Evolutionary conservation across 345 rosid species (phyloP).

Genomic region (Arabidopsis suecica): DNA sequence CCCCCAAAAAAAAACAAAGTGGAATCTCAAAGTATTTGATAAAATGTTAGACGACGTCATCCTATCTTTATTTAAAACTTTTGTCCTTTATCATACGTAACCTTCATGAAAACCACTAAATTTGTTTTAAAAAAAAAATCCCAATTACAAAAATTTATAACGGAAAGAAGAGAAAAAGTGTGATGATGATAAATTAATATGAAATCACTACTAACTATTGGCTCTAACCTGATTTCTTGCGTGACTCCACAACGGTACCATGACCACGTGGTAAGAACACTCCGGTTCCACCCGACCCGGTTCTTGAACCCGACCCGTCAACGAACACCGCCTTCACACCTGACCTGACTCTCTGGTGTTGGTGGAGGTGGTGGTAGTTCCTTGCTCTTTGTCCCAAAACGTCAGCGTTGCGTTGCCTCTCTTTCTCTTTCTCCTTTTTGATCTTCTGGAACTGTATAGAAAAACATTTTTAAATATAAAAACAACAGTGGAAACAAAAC

Average conservation of each 20-base stretch:
- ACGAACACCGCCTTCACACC: conserved; percentile 73
- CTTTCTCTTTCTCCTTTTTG: conserved; percentile 56
- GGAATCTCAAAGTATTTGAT: conserved; percentile 34
- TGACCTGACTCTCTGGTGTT: conserved; percentile 44
- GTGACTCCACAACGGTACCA: conserved; percentile 52
- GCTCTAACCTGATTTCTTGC: conserved; percentile 63
- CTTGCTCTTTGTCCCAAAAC: conserved; percentile 33
- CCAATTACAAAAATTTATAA: background rate
- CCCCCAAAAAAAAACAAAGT: conserved; percentile 22
- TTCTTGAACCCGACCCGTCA: conserved; percentile 52
- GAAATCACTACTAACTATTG: background rate
- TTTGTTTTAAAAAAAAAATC: background rate
- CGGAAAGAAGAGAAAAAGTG: background rate
- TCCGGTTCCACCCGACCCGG: conserved; percentile 78
- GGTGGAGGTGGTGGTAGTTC: conserved; percentile 40
- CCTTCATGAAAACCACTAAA: conserved; percentile 8
- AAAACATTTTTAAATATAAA: background rate
- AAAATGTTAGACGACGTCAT: conserved; percentile 26
- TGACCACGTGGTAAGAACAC: conserved; percentile 80
- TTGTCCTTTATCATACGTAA: conserved; percentile 28
- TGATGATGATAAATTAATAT: background rate
- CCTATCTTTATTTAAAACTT: background rate
- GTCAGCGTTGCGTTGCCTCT: conserved; percentile 49
- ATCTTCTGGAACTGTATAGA: conserved; percentile 46
- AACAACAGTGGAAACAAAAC: conserved; percentile 17